Evolutionary conservation across 495 filamentous ascomycete genomes (phyloP), one percentile per base, ranked within the genome.

Genomic region (Penicillium bovifimosum): DNA sequence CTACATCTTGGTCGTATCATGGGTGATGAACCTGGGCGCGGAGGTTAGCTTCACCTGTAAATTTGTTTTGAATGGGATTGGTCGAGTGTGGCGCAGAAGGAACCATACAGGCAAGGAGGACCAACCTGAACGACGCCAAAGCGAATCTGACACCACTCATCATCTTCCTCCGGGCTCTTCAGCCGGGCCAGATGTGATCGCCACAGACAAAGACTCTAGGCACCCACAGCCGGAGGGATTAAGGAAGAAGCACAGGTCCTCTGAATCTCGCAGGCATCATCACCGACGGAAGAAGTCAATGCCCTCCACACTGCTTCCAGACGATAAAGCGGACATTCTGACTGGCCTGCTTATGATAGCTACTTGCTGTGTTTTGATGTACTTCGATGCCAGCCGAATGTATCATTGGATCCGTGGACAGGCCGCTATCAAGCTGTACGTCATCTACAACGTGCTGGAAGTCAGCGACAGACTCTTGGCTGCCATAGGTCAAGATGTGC

Each of bases 361-460:
- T 44, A 96, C 88, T 56, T 95, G 89, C 66, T 80, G 82, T 29
- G 80, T 91, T 34, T 75, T 99, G 50, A 93, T 96, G 86, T 83
- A 81, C 52, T 87, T 97, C 35, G 93, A 99, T 70, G 92, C 95
- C 9, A 96, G 91, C 65, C 81, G 90, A 32, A 96, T 99, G 90
- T 99, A 99, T 69, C 93, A 99, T 66, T 88, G 90, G 62, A 96
- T 99, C 61, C 85, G 90, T 40, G 93, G 90, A 7, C 95, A 97
- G 70, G 90, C 90, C 5, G 91, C 91, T 7, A 95, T 99, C 71
- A 99, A 99, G 66, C 77, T 99, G 3, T 99, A 97, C 68, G 91
- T 96, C 39, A 96, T 99, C 42, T 97, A 95, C 74, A 97, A 97
- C 61, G 88, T 95, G 28, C 78, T 99, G 4, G 93, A 99, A 69